Evolutionary conservation across 2,329 filamentous ascomycete species (phyloP), one percentile per base, ranked within the genome.

Genomic region (Nakataea oryzae): DNA sequence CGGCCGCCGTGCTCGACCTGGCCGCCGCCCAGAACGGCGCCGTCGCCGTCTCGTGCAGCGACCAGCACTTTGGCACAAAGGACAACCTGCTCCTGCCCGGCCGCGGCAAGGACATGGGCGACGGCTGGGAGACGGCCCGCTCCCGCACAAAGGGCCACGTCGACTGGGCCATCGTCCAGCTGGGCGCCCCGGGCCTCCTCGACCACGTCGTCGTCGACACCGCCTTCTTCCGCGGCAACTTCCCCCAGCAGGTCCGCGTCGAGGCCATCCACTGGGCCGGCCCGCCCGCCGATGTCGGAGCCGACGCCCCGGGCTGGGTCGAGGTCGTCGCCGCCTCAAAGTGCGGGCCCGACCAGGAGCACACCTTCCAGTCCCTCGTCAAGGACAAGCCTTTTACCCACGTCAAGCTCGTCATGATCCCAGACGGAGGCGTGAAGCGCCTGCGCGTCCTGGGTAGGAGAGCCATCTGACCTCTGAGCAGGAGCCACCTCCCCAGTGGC

Each of bases 361-460:
- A 91, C 71, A 81, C 83, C 65, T 90, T 88, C 71, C 76, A 75
- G 34, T 81, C 78, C 61, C 69, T 79, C 63, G 77, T 85, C 24
- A 77, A 80, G 67, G 84, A 85, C 50, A 81, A 79, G 71, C 76
- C 79, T 2, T 89, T 91, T 70, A 91, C 89, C 14, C 92, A 95
- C 75, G 86, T 93, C 27, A 97, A 96, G 81, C 79, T 97, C 72
- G 89, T 91, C 41, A 95, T 97, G 72, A 91, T 96, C 67, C 93
- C 93, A 0, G 93, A 97, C 74, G 93, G 93, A 41, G 93, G 93
- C 28, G 89, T 97, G 3, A 96, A 96, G 84, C 81, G 93, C 66
- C 82, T 97, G 66, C 84, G 91, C 57, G 85, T 93, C 2, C 86
- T 90, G 73, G 90, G 88, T 2, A 86, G 81, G 70, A 80, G 86